Percentiles rank a stretch among this genome's conserved stretches.
phyloP scores from a whole-genome alignment of 345 rosid genomes.

The Clausena lansium region DNA sequence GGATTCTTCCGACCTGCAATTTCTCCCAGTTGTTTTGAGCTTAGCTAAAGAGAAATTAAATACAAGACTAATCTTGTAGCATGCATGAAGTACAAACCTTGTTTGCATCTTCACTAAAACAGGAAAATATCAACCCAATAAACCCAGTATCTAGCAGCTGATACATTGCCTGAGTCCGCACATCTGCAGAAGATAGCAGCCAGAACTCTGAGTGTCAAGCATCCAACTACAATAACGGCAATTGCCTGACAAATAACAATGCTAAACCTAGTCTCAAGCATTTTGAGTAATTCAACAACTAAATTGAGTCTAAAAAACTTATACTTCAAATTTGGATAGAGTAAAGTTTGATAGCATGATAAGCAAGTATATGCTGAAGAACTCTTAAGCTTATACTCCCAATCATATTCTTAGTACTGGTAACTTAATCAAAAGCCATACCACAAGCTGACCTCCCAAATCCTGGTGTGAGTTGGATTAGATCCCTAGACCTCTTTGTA shows the following conservation, averaged over 20 bases:
- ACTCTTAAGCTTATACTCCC: neutral
- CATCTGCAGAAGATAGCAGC: slow-evolving; percentile 59
- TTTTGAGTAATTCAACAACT: neutral
- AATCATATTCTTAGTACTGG: neutral
- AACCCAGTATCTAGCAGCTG: slow-evolving; percentile 97
- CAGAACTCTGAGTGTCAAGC: slow-evolving; percentile 17
- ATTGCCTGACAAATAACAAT: neutral
- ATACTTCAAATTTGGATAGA: neutral
- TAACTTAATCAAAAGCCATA: neutral
- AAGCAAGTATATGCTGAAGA: neutral
- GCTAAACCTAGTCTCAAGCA: neutral
- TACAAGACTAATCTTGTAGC: slow-evolving; percentile 8
- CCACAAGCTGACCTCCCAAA: neutral
- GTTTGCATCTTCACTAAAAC: slow-evolving; percentile 85
- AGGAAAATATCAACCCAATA: slow-evolving; percentile 91
- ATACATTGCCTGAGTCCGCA: slow-evolving; percentile 97
- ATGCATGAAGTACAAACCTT: slow-evolving; percentile 49
- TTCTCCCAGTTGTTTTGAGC: slow-evolving; percentile 4
- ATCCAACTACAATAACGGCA: slow-evolving; percentile 11
- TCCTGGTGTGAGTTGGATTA: neutral
- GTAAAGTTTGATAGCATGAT: neutral
- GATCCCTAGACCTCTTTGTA: neutral
- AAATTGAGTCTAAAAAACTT: neutral
- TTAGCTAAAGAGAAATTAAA: slow-evolving; percentile 17
- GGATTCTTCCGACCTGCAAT: slow-evolving; percentile 91